Evolutionary conservation across 1,284 basidiomycete genomes (phyloP), one percentile per base, ranked within the genome.

Genomic region (Pseudomicrostroma phylloplanum): DNA sequence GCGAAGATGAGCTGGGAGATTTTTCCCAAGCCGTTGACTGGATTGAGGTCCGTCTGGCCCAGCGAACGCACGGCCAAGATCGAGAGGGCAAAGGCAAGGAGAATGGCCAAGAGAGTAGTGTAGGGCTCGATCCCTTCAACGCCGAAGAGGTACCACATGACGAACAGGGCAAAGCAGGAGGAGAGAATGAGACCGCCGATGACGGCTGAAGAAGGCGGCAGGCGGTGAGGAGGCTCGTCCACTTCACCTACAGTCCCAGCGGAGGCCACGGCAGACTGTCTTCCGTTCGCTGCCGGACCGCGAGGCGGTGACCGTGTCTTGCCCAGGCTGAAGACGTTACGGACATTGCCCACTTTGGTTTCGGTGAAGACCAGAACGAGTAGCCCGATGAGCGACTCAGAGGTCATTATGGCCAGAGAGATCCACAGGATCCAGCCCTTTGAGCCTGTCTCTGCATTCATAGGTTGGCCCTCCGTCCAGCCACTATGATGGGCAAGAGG

Each of bases 1-100:
- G 92, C 92, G 72, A 97, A 97, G 65, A 96, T 83, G 17, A 97
- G 83, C 76, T 97, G 93, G 55, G 89, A 21, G 68, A 96, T 89
- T 81, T 97, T 97, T 9, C 93, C 93, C 40, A 97, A 84, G 0
- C 92, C 93, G 43, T 90, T 92, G 40, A 96, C 82, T 1, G 75
- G 75, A 58, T 79, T 79, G 23, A 78, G 58, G 48, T 79, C 77
- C 13, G 74, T 77, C 58, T 71, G 69, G 40, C 77, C 77, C 13
- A 79, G 67, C 17, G 77, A 71, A 9, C 76, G 74, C 1, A 72
- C 70, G 36, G 70, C 93, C 57, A 96, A 86, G 59, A 96, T 83
- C 74, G 90, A 90, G 67, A 96, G 81, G 65, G 93, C 79, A 48
- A 87, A 88, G 11, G 93, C 92, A 66, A 94, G 83, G 0, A 87